Evolutionary conservation across 2,329 filamentous ascomycete genomes (phyloP).

Genomic region (Aspergillus alliaceus): DNA sequence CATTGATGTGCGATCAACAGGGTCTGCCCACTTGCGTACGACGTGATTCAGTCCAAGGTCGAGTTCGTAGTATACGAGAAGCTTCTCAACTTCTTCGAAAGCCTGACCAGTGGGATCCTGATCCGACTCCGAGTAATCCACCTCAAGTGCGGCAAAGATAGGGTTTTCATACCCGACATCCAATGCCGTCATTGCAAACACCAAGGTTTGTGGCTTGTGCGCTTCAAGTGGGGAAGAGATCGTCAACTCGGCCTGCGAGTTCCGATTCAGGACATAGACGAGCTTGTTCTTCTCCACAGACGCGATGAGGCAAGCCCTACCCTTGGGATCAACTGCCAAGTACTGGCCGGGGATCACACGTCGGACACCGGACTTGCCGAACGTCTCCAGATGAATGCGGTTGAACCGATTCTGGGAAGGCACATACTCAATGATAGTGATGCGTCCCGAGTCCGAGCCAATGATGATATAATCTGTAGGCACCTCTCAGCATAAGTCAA

Average conservation of each 20-base stretch:
- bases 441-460: constrained; percentile 90
- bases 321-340: constrained; percentile 91
- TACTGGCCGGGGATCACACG: constrained; percentile 95
- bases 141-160: constrained; percentile 90
- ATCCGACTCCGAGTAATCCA: constrained; percentile 89
- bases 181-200: constrained; percentile 81
- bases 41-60: constrained; percentile 97
- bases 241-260: constrained; percentile 88
- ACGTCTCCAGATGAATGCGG: constrained; percentile 92
- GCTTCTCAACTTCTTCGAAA: constrained; percentile 78
- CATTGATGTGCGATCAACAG: constrained; percentile 84
- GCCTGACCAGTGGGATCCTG: constrained; percentile 86
- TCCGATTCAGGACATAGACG: constrained; percentile 95
- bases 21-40: constrained; percentile 92
- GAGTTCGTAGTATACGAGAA: constrained; percentile 94
- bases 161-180: constrained; percentile 98
- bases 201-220: constrained; percentile 86
- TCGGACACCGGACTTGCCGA: constrained; percentile 92
- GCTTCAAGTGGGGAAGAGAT: constrained; percentile 97
- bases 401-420: constrained; percentile 83
- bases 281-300: constrained; percentile 99
- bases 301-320: constrained; percentile 89
- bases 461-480: constrained; percentile 88
- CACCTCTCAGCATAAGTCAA: constrained; percentile 43
- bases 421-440: constrained; percentile 90